These are phyloP conservation scores for Colletotrichum chlorophyti DNA, from an alignment of 2,329 filamentous ascomycete genomes.

Conservation along the genomic window DNA sequence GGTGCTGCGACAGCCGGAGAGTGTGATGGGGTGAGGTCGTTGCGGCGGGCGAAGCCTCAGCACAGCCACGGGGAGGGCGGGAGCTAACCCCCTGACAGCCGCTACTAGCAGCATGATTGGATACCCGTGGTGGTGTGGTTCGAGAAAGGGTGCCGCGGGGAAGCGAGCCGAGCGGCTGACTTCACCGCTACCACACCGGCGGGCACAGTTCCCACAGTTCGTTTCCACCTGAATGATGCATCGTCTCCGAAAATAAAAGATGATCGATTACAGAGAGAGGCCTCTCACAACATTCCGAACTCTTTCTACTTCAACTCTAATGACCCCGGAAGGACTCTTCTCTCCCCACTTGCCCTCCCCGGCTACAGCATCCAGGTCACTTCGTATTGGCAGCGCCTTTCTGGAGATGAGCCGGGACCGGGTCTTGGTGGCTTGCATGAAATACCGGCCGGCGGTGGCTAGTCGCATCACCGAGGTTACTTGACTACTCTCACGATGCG, in stretches of 20 bases:
- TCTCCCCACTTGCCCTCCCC: no score
- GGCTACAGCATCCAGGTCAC: no score
- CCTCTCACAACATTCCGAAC: not conserved
- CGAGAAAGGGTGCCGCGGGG: not conserved
- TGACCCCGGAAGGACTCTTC: no score
- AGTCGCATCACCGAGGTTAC: no score
- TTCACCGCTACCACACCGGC: not conserved
- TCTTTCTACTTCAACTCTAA: no score
- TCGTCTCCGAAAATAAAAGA: not conserved
- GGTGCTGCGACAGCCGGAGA: not conserved
- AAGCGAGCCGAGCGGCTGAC: slow-evolving; percentile 19
- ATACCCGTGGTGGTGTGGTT: not conserved
- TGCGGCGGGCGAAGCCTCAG: not conserved
- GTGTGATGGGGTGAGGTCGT: slow-evolving; percentile 23
- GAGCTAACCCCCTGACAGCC: not conserved
- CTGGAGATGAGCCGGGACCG: not conserved
- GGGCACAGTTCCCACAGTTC: not conserved
- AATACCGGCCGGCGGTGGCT: no score
- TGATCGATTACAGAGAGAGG: not conserved
- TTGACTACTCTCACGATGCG: no score
- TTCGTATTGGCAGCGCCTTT: no score
- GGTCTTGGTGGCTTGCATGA: slow-evolving; percentile 1
- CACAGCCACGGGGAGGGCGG: slow-evolving; percentile 22
- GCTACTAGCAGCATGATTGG: not conserved
- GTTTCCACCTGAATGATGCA: not conserved